phyloP scores from a whole-genome alignment of 768 basidiomycete species.

The Suillus weaverae region DNA sequence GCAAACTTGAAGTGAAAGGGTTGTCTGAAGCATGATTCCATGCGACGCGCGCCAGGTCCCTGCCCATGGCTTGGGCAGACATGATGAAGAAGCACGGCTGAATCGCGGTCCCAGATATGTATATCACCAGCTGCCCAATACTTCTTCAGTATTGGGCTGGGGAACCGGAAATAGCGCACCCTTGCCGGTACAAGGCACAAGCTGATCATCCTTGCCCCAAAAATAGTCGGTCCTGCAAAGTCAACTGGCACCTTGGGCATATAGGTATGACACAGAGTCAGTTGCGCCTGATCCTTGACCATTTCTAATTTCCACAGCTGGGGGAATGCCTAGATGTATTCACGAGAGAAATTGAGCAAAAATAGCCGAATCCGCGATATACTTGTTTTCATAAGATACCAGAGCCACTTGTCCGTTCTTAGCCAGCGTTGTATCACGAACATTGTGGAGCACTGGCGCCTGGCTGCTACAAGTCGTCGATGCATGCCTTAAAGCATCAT shows the following conservation, averaged over 20 bases:
- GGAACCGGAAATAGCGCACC: conserved; percentile 34
- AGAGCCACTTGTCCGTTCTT: conserved; percentile 60
- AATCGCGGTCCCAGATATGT: conserved; percentile 79
- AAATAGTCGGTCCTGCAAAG: conserved; percentile 75
- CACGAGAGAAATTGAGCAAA: neutral
- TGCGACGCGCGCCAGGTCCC: conserved; percentile 69
- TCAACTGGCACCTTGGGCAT: conserved; percentile 66
- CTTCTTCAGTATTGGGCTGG: neutral
- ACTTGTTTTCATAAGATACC: conserved; percentile 70
- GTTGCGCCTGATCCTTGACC: conserved; percentile 46
- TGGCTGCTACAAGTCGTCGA: conserved; percentile 42
- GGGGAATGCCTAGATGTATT: conserved; percentile 51
- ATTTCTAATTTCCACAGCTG: conserved; percentile 69
- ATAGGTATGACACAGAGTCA: conserved; percentile 60
- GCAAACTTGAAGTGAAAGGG: conserved; percentile 75
- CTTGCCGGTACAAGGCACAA: conserved; percentile 75
- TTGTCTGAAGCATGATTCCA: conserved; percentile 65
- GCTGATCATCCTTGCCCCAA: conserved; percentile 69
- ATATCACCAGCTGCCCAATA: conserved; percentile 63
- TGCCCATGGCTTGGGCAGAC: conserved; percentile 56
- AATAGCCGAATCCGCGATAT: neutral
- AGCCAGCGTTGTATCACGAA: conserved; percentile 67
- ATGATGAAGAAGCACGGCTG: conserved; percentile 63
- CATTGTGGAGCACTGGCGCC: conserved; percentile 72
- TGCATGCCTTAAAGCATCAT: conserved; percentile 7